These are phyloP conservation scores for Pythium utonaiense DNA, from an alignment of 352 stramenopile species.

Conservation along the genomic window DNA sequence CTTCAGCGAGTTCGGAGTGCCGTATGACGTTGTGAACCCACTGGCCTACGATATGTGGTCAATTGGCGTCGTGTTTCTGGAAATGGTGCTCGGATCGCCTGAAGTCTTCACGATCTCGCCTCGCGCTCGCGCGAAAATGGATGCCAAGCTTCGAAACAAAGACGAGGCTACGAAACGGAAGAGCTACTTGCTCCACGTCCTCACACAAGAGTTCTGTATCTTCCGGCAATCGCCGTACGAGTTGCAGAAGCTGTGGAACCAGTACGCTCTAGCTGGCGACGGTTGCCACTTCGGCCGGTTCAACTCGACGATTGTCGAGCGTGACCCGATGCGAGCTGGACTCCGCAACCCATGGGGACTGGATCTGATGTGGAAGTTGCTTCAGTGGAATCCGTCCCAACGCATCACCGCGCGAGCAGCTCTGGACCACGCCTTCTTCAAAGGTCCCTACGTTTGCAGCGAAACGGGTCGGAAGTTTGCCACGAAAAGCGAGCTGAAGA, in stretches of 20 bases:
- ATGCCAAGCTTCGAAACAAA: conserved; percentile 65
- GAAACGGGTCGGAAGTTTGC: conserved; percentile 60
- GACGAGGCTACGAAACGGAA: conserved; percentile 38
- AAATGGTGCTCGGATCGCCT: conserved; percentile 93
- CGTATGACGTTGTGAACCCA: conserved; percentile 58
- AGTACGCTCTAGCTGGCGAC: conserved; percentile 70
- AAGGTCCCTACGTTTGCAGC: conserved; percentile 66
- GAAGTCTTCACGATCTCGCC: conserved; percentile 80
- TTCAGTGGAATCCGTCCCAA: conserved; percentile 91
- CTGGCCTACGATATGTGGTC: conserved; percentile 90
- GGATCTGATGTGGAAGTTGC: conserved; percentile 92
- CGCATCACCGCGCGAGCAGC: conserved; percentile 78
- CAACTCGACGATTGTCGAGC: conserved; percentile 85
- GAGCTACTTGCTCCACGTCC: conserved; percentile 71
- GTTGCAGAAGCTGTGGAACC: conserved; percentile 53
- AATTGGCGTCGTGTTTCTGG: conserved; percentile 95
- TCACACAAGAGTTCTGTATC: conserved; percentile 84
- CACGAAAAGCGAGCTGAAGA: conserved; percentile 49
- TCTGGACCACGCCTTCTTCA: conserved; percentile 86
- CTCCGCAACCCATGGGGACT: conserved; percentile 80
- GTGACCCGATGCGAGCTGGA: conserved; percentile 89
- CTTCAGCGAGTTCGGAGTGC: conserved; percentile 49
- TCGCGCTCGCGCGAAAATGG: conserved; percentile 89
- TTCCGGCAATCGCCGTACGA: conserved; percentile 60
- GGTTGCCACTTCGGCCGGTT: conserved; percentile 89